Base-by-base conservation (phyloP, 495 filamentous ascomycete species). In the Lindgomyces ingoldianus region DNA sequence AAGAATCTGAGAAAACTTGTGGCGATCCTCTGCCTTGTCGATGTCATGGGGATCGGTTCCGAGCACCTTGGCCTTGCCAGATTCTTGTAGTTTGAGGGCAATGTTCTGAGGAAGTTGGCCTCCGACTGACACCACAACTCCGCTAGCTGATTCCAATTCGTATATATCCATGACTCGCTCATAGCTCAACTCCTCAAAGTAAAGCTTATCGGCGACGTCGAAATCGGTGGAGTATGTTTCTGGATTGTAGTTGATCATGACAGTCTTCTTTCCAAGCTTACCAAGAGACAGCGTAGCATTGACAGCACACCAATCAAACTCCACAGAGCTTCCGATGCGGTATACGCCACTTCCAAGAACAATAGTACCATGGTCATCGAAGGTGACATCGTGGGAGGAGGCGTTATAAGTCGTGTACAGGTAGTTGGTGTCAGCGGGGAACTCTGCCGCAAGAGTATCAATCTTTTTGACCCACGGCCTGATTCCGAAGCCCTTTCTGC, bases 151-250 rank as follows among this genome's bases (percentile, higher is more conserved):
- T 80, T 98, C 93, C 18, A 98, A 83, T 75, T 97, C 93, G 74
- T 96, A 97, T 64, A 98, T 98, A 79, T 98, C 93, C 92, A 96
- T 96, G 39, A 96, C 93, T 71, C 91, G 87, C 80, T 98, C 93
- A 73, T 97, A 98, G 80, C 89, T 93, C 54, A 98, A 80, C 78
- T 98, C 93, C 74, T 98, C 93, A 70, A 98, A 98, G 77, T 98
- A 98, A 24, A 98, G 84, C 71, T 87, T 92, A 68, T 97, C 94
- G n/a, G 94, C 90, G 10, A 86, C 88, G 72, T 98, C 93, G 75
- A 89, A 96, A 77, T 98, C 93, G 48, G 94, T 98, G 53, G 79
- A 84, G 65, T 86, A 88, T 16, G 93, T 97, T 75, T 96, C 93
- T 0, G 92, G 92, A 75, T 95, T 94, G 75, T 88, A 93, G 74